Evolutionary conservation across 2,329 filamentous ascomycete species (phyloP).

Genomic region (Trichoderma sp.): DNA sequence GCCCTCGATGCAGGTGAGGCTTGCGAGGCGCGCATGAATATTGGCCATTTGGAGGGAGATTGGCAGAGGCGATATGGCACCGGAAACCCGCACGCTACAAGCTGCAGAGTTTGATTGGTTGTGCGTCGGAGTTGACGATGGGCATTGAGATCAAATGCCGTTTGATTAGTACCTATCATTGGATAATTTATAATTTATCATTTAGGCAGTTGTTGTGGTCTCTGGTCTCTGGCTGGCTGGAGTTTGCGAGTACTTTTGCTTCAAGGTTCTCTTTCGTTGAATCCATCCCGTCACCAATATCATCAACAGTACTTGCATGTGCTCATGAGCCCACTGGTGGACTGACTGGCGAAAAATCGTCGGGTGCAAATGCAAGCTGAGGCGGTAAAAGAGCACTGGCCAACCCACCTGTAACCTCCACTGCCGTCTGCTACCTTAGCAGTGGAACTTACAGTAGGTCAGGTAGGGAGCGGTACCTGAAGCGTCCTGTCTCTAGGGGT

Average conservation of each 20-base stretch:
- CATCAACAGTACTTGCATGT: background rate
- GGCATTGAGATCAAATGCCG: background rate
- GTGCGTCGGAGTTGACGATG: background rate
- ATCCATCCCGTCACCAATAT: background rate
- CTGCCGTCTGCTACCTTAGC: background rate
- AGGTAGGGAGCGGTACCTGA: background rate
- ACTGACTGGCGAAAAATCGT: background rate
- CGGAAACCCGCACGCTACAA: background rate
- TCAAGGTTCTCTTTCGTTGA: background rate
- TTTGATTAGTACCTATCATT: background rate
- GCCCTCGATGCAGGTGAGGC: conserved; percentile 10
- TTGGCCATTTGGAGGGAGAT: conserved; percentile 13
- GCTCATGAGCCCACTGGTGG: background rate
- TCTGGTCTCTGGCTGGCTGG: too few relatives aligned
- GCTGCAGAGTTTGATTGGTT: conserved; percentile 5
- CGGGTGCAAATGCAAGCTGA: background rate
- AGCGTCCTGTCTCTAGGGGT: background rate
- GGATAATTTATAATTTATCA: background rate
- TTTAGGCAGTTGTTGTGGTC: background rate
- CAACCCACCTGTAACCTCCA: background rate
- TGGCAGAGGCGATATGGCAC: background rate
- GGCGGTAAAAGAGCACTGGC: background rate
- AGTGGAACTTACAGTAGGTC: background rate
- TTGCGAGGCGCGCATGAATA: conserved; percentile 13
- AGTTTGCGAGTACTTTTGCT: background rate